Conservation (phyloP, 305 asterid genomes). For the Nicotiana rustica region DNA sequence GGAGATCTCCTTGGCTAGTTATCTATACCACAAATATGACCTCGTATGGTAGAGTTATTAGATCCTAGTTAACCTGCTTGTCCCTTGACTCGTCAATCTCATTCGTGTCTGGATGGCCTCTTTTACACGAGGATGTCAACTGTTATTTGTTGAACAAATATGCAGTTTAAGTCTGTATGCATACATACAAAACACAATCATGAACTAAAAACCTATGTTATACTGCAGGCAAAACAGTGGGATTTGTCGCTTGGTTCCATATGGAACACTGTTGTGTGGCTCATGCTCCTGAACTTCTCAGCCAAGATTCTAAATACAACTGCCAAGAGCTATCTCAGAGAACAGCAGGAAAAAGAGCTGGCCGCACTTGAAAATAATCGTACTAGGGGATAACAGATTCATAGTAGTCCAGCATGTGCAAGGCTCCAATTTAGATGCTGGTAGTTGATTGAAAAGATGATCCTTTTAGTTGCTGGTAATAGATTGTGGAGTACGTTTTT, state of each 20-base stretch:
- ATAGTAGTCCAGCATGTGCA: conserved; percentile 9
- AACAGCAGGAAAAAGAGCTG: conserved; percentile 41
- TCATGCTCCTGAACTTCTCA: conserved; percentile 43
- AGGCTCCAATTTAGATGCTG: background rate
- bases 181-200: background rate
- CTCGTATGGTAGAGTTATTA: background rate
- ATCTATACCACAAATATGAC: conserved; percentile 11
- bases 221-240: conserved; percentile 42
- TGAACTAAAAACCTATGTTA: background rate
- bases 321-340: conserved; percentile 40
- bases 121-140: background rate
- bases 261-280: conserved; percentile 42
- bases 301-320: conserved; percentile 41
- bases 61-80: background rate
- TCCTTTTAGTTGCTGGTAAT: conserved; percentile 12
- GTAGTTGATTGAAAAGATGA: background rate
- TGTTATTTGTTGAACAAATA: background rate
- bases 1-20: conserved; percentile 27
- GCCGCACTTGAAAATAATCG: conserved; percentile 20
- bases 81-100: background rate
- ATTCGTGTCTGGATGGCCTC: background rate
- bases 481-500: conserved; percentile 28
- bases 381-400: conserved; percentile 23
- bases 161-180: background rate
- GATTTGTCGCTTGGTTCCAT: conserved; percentile 38